These are phyloP conservation scores for Sporothrix inflata DNA, from an alignment of 2,329 filamentous ascomycete genomes.

Conservation along the genomic window DNA sequence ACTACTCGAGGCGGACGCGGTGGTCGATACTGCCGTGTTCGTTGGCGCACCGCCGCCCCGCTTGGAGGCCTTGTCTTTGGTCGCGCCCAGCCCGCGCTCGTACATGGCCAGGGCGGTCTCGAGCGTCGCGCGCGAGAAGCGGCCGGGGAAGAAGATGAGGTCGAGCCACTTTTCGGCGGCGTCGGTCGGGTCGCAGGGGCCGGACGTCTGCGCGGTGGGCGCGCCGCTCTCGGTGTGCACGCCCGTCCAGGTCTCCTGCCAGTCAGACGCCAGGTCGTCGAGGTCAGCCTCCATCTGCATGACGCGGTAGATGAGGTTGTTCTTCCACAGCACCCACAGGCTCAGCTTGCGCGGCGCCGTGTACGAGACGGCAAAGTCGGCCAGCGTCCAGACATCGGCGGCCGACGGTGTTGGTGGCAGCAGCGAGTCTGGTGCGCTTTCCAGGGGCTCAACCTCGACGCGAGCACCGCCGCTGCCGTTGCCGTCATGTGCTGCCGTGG, in stretches of 20 bases:
- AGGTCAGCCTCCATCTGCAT: conserved; percentile 74
- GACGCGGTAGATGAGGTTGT: conserved; percentile 76
- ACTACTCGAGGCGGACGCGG: conserved; percentile 45
- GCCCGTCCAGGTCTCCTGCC: conserved; percentile 71
- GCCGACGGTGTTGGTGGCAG: conserved; percentile 71
- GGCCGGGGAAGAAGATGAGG: conserved; percentile 79
- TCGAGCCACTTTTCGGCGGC: conserved; percentile 83
- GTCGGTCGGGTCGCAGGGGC: conserved; percentile 67
- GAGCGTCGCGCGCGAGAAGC: conserved; percentile 77
- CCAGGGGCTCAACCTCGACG: conserved; percentile 58
- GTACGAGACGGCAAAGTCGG: conserved; percentile 70
- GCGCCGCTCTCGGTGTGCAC: conserved; percentile 64
- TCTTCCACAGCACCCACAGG: conserved; percentile 82
- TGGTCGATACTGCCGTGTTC: neutral
- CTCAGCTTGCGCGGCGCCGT: conserved; percentile 49
- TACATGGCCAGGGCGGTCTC: conserved; percentile 85
- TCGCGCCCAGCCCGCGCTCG: conserved; percentile 61
- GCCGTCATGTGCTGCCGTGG: conserved; percentile 60
- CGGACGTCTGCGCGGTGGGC: conserved; percentile 59
- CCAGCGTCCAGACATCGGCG: conserved; percentile 77
- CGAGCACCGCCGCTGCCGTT: conserved; percentile 37
- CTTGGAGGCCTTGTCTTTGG: conserved; percentile 40
- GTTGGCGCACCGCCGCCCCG: neutral
- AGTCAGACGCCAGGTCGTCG: conserved; percentile 63
- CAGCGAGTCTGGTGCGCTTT: conserved; percentile 64